Percentiles rank a stretch among this genome's conserved stretches.
Evolutionary conservation across 2,329 filamentous ascomycete genomes (phyloP).

Genomic region (Neofusicoccum umdonicola): DNA sequence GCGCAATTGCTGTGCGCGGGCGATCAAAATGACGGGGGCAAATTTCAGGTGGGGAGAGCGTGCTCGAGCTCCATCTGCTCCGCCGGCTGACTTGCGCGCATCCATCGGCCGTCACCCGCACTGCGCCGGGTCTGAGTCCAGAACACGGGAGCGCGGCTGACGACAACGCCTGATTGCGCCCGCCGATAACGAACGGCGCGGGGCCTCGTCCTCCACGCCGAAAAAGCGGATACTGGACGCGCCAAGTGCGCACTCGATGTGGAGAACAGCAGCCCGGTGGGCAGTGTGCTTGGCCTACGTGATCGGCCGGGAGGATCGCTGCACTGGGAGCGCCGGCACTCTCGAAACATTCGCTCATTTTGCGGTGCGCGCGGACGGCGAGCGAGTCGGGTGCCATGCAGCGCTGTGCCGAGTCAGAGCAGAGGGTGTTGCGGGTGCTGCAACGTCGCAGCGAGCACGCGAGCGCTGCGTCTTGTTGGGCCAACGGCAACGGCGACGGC

Average conservation of each 20-base stretch:
- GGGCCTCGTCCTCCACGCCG: neutral
- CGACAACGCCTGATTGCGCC: neutral
- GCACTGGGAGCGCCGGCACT: neutral
- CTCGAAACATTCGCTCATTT: neutral
- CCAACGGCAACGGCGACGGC: neutral
- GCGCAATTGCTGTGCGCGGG: neutral
- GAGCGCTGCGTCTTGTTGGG: neutral
- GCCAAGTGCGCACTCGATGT: neutral
- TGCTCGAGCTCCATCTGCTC: neutral
- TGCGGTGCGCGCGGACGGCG: neutral
- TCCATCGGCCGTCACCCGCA: neutral
- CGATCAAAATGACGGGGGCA: slow-evolving; percentile 9
- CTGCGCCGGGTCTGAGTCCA: neutral
- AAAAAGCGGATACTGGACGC: slow-evolving; percentile 8
- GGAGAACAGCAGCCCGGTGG: neutral
- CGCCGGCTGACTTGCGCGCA: neutral
- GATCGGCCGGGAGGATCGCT: slow-evolving; percentile 12
- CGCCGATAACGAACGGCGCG: neutral
- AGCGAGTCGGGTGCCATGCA: neutral
- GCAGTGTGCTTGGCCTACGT: slow-evolving; percentile 3
- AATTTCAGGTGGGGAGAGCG: neutral
- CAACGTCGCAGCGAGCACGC: neutral
- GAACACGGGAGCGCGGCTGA: neutral
- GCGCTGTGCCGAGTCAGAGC: neutral
- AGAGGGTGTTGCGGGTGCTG: neutral